These are phyloP conservation scores for Cladorrhinum sp. DNA, from an alignment of 2,329 filamentous ascomycete species.

Conservation along the genomic window DNA sequence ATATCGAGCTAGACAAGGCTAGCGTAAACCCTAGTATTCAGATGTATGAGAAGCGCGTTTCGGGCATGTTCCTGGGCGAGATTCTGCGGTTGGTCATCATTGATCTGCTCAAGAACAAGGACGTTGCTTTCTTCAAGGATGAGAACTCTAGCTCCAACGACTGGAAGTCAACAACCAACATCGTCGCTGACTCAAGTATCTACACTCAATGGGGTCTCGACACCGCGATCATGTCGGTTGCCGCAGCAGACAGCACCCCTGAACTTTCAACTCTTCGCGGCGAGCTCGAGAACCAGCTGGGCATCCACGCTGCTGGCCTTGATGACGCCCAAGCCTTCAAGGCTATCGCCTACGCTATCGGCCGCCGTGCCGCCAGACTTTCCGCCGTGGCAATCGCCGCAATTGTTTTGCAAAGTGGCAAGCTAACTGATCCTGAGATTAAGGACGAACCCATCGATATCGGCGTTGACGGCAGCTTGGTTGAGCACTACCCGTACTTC, in stretches of 20 bases:
- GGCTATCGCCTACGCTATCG: conserved; percentile 76
- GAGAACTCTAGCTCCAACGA: conserved; percentile 70
- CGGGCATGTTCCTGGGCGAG: conserved; percentile 97
- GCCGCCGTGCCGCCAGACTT: conserved; percentile 81
- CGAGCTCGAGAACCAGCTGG: conserved; percentile 72
- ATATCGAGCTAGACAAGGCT: conserved; percentile 71
- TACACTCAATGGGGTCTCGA: conserved; percentile 86
- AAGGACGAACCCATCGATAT: conserved; percentile 77
- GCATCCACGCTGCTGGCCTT: conserved; percentile 70
- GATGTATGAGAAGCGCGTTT: conserved; percentile 98
- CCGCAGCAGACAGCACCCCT: conserved; percentile 73
- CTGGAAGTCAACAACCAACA: conserved; percentile 65
- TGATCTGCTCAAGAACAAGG: conserved; percentile 65
- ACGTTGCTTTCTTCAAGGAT: conserved; percentile 71
- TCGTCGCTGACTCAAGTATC: conserved; percentile 64
- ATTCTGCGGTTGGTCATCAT: conserved; percentile 78
- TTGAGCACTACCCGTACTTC: conserved; percentile 95
- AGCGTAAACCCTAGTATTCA: conserved; percentile 92
- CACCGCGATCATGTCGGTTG: conserved; percentile 83
- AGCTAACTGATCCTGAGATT: conserved; percentile 55
- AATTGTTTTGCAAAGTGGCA: conserved; percentile 76
- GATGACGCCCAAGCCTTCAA: conserved; percentile 90
- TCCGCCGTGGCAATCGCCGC: conserved; percentile 85
- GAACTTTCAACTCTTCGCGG: conserved; percentile 72
- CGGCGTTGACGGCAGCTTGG: conserved; percentile 89